Evolutionary conservation across 306 rosid species (phyloP), one percentile per base, ranked within the genome.

Genomic region (Arachis hypogaea): DNA sequence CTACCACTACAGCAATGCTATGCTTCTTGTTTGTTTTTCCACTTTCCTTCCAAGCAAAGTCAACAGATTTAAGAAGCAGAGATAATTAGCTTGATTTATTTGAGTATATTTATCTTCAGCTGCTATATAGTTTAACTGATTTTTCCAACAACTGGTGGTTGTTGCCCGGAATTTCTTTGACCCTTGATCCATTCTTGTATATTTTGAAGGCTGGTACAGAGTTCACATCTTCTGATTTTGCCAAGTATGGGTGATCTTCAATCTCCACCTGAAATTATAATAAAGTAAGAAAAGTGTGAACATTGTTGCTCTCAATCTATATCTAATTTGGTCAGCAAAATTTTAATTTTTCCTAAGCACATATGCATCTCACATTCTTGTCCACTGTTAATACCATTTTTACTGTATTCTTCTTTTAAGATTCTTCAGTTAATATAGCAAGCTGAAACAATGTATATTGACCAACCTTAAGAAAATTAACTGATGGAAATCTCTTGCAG

Each of bases 121-220:
- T 85, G 76, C 91, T 92, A 77, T 79, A 94, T 85, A 86, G 68
- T 85, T 83, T 88, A 80, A 94, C 89, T 40, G 92, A 86, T 75
- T 79, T 89, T 64, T 94, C 99, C 71, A 94, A 80, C 66, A 89
- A 43, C 40, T 92, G 84, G 45, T 83, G 87, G 73, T 78, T 74
- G 63, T 77, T 86, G 63, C 90, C 96, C 2, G 92, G 74, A 77
- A 93, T 85, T 80, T 93, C 98, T 71, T 84, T 86, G 51, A 91
- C 96, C 73, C 88, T 85, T 74, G 91, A 85, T 65, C 98, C 98
- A 43, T 93, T 93, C 84, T 88, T 93, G 84, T 93, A 93, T 81
- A 93, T 93, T 81, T 83, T 91, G 80, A 91, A 93, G n/a, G 90
- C 84, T 40, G 98, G 98, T 22, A 88, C 43, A 11, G 84, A 78